Base-by-base conservation (phyloP, 306 rosid genomes). In the Begonia peltatifolia region DNA sequence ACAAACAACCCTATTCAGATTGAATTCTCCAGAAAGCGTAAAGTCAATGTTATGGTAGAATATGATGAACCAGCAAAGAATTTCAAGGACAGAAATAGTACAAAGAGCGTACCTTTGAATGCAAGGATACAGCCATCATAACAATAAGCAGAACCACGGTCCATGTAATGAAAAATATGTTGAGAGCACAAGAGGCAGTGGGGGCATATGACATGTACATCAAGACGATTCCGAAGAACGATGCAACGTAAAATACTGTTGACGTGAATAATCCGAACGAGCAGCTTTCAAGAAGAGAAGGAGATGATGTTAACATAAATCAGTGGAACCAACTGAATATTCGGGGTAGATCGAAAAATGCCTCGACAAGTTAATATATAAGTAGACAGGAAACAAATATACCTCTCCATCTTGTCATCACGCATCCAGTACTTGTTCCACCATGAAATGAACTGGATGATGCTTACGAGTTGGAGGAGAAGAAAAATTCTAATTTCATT, bases 341-440 rank as follows among this genome's bases (percentile, higher is more conserved):
- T 6, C 35, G 6, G 1, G 1, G 35, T 25, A 25, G 35, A 25
- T 6, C 35, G 6, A 2, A 25, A 25, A 25, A 25, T 25, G 35
- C 35, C 4, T 25, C 2, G 38, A 5, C 38, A 30, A 7, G 38
- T 30, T 30, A 30, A 30, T 5, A 5, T 30, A 30, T 30, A 30
- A 30, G 38, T 30, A 30, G 38, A 5, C 38, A 30, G 38, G 38
- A 30, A 30, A 47, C 61, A 38, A 58, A 22, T 12, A 50, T 65
- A 79, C 93, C 93, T 79, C 13, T 79, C 74, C 44, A 52, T 77
- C 63, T 71, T 73, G 54, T 77, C 77, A 7, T 75, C 84, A 9
- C 89, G 81, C 75, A 71, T 82, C 95, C 97, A 84, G 63, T 71
- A 84, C 49, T 87, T 79, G 53, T 79, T 87, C 96, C 94, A 84